These are phyloP conservation scores for Kodamaea hsintzibuensis DNA, from an alignment of 805 yeast species.

Conservation along the genomic window DNA sequence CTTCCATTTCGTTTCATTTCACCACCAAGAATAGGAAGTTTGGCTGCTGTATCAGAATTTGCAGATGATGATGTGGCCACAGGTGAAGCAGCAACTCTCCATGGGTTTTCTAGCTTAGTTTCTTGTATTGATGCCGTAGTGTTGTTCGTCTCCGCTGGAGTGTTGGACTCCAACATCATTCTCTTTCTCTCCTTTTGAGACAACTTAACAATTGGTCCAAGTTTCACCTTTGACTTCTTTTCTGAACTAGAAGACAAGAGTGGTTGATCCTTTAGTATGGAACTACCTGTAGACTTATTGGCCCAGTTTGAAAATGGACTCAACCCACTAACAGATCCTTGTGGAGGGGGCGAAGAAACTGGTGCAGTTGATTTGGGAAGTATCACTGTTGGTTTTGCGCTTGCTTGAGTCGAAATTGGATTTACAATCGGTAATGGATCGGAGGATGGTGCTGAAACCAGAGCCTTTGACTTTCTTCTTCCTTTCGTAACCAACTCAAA, in stretches of 20 bases:
- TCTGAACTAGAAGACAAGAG: slow-evolving; percentile 10
- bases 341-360: background rate
- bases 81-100: slow-evolving; percentile 4
- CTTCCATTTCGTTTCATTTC: background rate
- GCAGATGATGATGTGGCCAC: background rate
- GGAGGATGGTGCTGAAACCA: background rate
- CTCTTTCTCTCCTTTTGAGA: slow-evolving; percentile 64
- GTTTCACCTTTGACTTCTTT: slow-evolving; percentile 27
- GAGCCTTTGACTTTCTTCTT: slow-evolving; percentile 17
- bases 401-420: background rate
- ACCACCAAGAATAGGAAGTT: slow-evolving; percentile 8
- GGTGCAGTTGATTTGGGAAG: background rate
- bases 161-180: slow-evolving; percentile 18
- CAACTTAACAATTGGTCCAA: slow-evolving; percentile 41
- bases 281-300: slow-evolving; percentile 13
- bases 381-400: background rate
- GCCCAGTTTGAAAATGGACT: slow-evolving; percentile 28
- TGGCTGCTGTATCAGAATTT: background rate
- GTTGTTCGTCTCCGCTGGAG: background rate
- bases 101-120: background rate
- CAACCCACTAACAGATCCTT: background rate
- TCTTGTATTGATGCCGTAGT: background rate
- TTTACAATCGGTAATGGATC: background rate
- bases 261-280: slow-evolving; percentile 15
- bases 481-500: slow-evolving; percentile 29